Base-by-base conservation (phyloP, 2,329 filamentous ascomycete species). In the Fusarium stilboides region DNA sequence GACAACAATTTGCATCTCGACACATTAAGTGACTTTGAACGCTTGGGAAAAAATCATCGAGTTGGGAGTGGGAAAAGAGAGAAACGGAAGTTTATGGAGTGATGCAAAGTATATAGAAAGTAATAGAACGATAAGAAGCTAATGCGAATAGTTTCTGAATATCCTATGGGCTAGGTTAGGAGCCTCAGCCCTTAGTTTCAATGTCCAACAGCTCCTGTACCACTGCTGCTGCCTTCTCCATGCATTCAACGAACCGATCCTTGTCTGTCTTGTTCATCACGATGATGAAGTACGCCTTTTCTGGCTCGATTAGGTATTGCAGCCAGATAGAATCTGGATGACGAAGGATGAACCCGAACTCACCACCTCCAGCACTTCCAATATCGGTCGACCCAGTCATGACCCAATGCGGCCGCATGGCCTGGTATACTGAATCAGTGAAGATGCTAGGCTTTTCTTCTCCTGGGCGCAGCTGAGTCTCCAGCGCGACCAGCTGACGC, bases 401-500 rank as follows among this genome's bases (percentile, higher is more conserved):
- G 43, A 46, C 43, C 43, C 43, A 46, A 46, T 46, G 37, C 6
- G 37, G 37, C 13, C 37, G 37, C 37, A 40, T 40, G n/a, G 37
- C 24, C 37, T 40, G 37, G 33, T 66, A 66, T 17, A 59, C 24
- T 0, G 59, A 55, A 20, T 66, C 63, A 4, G 56, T 63, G 55
- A 59, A 66, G 19, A 66, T 59, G 47, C 42, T n/a, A 5, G 63
- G 63, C 1, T 53, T 10, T 39, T 66, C 51, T 36, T 47, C 59
- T 3, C 28, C 55, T 14, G 63, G 55, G 2, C 56, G 45, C 15
- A 47, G 50, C 6, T 55, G 58, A n/a, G 63, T 53, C 31, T 66
- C 63, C 2, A 63, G 54, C 1, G 63, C 63, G n/a, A 59, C 47
- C 19, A 66, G 55, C 1, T 59, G 62, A 1, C 63, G 59, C 59